phyloP scores from a whole-genome alignment of 305 asterid species.

The Caryopteris hybrid region DNA sequence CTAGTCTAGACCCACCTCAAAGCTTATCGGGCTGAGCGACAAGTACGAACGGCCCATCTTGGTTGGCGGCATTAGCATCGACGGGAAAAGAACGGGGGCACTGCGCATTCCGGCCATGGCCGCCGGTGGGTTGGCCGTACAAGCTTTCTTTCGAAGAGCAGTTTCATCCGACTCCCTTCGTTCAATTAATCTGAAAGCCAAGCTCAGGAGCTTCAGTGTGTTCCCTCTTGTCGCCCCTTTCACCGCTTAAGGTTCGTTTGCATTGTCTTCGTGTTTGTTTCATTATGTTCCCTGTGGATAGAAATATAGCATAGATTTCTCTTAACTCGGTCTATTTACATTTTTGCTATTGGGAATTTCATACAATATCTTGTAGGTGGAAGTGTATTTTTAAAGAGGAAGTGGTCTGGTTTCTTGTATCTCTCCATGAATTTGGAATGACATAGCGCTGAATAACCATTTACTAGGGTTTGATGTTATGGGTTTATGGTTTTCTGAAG shows the following conservation, averaged over 20 bases:
- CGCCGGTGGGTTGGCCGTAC: conserved; percentile 37
- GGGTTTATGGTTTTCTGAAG: too few species aligned
- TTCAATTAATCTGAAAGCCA: conserved; percentile 15
- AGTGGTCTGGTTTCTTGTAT: too few species aligned
- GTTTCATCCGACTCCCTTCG: conserved; percentile 26
- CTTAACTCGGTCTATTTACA: neutral
- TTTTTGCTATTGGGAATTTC: too few species aligned
- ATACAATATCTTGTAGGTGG: too few species aligned
- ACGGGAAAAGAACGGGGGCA: conserved; percentile 26
- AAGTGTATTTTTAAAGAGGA: too few species aligned
- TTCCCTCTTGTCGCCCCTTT: conserved; percentile 35
- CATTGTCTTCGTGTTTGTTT: neutral
- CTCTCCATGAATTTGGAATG: too few species aligned
- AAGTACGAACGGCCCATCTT: too few species aligned
- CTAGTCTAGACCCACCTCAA: too few species aligned
- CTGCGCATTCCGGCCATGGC: conserved; percentile 40
- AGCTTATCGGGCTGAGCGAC: too few species aligned
- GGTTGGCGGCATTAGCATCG: neutral
- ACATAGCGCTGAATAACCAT: too few species aligned
- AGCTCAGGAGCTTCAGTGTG: conserved; percentile 15
- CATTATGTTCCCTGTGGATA: neutral
- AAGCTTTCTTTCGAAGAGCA: conserved; percentile 31
- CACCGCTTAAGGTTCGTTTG: conserved; percentile 46
- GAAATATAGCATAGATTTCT: neutral
- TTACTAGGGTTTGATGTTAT: too few species aligned